Evolutionary conservation across 352 stramenopile genomes (phyloP).

Genomic region (Phytophthora melonis): DNA sequence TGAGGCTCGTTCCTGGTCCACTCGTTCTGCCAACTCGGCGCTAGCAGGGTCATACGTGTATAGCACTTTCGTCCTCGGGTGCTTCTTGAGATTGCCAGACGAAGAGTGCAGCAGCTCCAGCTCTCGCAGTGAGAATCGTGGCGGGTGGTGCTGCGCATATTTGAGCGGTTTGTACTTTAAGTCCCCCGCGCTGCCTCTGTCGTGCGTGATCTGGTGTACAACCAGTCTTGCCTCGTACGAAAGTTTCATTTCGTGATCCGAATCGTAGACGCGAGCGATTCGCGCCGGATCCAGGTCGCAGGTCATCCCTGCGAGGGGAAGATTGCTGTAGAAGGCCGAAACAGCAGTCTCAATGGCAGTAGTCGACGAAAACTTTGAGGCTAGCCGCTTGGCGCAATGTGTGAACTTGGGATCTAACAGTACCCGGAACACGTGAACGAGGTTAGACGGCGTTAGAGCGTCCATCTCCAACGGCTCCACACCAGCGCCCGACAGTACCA

Average conservation of each 20-base stretch:
- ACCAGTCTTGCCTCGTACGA: constrained; percentile 77
- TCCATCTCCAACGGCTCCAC: constrained; percentile 58
- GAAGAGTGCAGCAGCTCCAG: constrained; percentile 44
- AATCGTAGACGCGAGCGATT: constrained; percentile 76
- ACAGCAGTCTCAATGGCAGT: constrained; percentile 61
- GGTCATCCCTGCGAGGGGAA: constrained; percentile 72
- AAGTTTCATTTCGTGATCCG: constrained; percentile 69
- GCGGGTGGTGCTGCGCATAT: constrained; percentile 64
- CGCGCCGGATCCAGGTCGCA: constrained; percentile 75
- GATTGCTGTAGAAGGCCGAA: constrained; percentile 65
- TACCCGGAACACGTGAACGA: constrained; percentile 52
- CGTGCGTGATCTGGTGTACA: constrained; percentile 53
- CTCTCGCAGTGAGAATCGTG: constrained; percentile 59
- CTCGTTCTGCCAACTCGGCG: constrained; percentile 36
- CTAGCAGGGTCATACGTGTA: constrained; percentile 43
- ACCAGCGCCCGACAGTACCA: constrained; percentile 53
- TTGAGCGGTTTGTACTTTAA: constrained; percentile 85
- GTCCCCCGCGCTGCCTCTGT: constrained; percentile 39
- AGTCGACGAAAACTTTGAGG: constrained; percentile 47
- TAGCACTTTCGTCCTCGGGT: constrained; percentile 33
- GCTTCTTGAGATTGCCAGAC: constrained; percentile 34
- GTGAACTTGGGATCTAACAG: constrained; percentile 45
- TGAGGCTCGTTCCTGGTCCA: constrained; percentile 31
- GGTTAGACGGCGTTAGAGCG: constrained; percentile 48
- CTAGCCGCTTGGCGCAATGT: constrained; percentile 51